phyloP scores from a whole-genome alignment of 2,329 filamentous ascomycete genomes.

The Arthrobotrys pseudoclavata region DNA sequence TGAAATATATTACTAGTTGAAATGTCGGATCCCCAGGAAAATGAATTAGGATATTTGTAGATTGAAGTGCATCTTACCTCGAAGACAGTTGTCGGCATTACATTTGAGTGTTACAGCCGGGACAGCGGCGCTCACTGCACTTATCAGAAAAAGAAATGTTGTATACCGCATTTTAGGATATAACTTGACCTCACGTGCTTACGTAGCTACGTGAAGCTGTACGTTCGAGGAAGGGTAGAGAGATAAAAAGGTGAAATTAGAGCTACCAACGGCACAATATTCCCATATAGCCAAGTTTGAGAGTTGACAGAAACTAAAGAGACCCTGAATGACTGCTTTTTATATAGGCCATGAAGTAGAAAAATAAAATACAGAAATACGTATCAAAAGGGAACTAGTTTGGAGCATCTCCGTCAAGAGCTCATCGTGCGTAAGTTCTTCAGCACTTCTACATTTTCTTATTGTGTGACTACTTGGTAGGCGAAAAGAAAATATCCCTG shows the following conservation, averaged over 20 bases:
- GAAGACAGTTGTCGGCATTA: slow-evolving; percentile 2
- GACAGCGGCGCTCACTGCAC: neutral
- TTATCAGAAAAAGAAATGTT: neutral
- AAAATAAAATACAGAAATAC: slow-evolving; percentile 13
- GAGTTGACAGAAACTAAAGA: neutral
- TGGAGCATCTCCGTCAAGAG: neutral
- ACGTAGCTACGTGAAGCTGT: too few species aligned
- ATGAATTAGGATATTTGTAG: neutral
- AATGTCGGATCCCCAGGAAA: too few species aligned
- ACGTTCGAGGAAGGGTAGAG: neutral
- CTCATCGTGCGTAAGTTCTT: neutral
- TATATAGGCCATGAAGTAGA: neutral
- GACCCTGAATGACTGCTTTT: neutral
- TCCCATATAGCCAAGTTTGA: neutral
- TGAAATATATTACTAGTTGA: neutral
- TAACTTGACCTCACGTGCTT: neutral
- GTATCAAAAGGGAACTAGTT: neutral
- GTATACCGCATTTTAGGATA: neutral
- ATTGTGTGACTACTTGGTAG: too few species aligned
- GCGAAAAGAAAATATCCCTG: too few species aligned
- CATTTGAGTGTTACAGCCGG: neutral
- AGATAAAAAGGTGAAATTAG: too few species aligned
- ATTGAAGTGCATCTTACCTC: neutral
- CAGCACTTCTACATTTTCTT: neutral
- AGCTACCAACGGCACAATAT: too few species aligned